Evolutionary conservation across 768 basidiomycete genomes (phyloP).

Genomic region (Termitomyces sp.): DNA sequence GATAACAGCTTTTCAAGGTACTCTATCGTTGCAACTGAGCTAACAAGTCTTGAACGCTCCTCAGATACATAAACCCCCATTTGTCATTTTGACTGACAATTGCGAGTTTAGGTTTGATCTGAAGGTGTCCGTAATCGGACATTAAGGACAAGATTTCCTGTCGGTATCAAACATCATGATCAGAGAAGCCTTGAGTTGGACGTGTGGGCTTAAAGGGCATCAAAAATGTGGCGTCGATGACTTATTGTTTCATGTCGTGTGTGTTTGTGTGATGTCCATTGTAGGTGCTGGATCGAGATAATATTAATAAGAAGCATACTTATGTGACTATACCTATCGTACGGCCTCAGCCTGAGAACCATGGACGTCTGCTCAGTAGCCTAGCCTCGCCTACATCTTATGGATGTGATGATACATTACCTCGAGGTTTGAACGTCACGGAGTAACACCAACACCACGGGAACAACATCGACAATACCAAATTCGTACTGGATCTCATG

Average conservation of each 20-base stretch:
- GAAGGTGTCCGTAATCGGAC: too few relatives aligned
- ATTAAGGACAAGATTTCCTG: neutral
- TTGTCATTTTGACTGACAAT: neutral
- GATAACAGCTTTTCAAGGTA: too few relatives aligned
- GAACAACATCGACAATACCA: neutral
- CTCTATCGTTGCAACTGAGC: too few relatives aligned
- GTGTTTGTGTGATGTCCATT: neutral
- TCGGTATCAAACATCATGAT: neutral
- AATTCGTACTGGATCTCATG: neutral
- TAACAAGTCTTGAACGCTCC: too few relatives aligned
- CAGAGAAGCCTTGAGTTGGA: neutral
- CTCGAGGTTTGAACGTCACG: neutral
- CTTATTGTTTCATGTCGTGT: neutral
- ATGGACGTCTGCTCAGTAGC: neutral
- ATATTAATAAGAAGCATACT: neutral
- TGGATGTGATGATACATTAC: neutral
- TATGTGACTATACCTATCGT: neutral
- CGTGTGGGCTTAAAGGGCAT: neutral
- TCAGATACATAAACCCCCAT: neutral
- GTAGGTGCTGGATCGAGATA: neutral
- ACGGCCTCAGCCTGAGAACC: neutral
- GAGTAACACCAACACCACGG: neutral
- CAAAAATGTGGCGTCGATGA: neutral
- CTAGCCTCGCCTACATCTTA: neutral
- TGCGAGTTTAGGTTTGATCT: neutral